Evolutionary conservation across 371 early-diverging fungal species (phyloP).

Genomic region (Haplosporangium sp.): DNA sequence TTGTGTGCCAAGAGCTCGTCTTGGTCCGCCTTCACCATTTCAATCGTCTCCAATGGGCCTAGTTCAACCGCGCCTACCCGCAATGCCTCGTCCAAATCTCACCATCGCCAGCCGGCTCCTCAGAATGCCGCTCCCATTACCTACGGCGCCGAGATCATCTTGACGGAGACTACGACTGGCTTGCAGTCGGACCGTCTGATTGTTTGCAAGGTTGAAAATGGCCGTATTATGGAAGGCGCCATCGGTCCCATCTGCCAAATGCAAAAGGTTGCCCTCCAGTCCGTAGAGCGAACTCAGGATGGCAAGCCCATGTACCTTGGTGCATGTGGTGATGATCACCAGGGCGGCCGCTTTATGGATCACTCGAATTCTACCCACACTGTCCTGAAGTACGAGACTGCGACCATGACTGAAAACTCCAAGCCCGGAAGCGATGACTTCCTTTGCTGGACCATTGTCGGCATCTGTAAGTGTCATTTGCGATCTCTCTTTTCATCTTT

Average conservation of each 20-base stretch:
- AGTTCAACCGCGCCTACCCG: conserved; percentile 15
- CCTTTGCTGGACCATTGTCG: conserved; percentile 86
- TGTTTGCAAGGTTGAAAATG: conserved; percentile 81
- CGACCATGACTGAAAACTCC: conserved; percentile 35
- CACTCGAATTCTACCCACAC: conserved; percentile 32
- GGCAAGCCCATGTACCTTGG: conserved; percentile 23
- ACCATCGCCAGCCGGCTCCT: conserved; percentile 17
- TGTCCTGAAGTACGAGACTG: conserved; percentile 30
- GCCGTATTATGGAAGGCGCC: conserved; percentile 69
- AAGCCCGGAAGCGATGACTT: conserved; percentile 68
- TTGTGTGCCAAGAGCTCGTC: conserved; percentile 76
- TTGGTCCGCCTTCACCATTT: conserved; percentile 82
- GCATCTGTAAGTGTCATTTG: conserved; percentile 59
- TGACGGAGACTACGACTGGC: conserved; percentile 71
- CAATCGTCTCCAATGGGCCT: conserved; percentile 58
- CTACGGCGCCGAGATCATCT: conserved; percentile 77
- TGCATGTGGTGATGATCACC: conserved; percentile 43
- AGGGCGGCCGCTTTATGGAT: conserved; percentile 42
- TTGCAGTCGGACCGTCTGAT: conserved; percentile 73
- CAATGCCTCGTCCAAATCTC: conserved; percentile 32
- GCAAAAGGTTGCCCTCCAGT: conserved; percentile 83
- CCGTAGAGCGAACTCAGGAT: conserved; percentile 28
- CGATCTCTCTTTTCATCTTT: background rate
- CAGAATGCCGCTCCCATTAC: conserved; percentile 60
- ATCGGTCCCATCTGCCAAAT: conserved; percentile 83